Evolutionary conservation across 2,329 filamentous ascomycete species (phyloP).

Genomic region (Xylariaceae sp.): DNA sequence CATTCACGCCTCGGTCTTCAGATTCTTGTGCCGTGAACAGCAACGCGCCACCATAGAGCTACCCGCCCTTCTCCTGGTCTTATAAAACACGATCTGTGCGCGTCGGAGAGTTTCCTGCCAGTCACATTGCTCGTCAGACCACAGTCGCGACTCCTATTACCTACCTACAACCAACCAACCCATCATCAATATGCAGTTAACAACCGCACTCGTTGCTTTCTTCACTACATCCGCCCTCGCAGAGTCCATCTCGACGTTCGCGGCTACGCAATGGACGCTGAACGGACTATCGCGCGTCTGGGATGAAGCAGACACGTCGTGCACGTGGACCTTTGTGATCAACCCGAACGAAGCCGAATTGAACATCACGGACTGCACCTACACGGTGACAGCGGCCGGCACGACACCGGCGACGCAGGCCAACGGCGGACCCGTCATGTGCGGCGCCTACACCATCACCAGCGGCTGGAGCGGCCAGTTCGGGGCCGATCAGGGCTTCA

Average conservation of each 20-base stretch:
- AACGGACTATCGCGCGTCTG: conserved; percentile 36
- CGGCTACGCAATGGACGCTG: conserved; percentile 38
- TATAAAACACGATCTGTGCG: too few species aligned
- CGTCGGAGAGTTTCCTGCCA: not conserved
- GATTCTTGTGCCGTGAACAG: too few species aligned
- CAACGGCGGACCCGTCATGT: conserved; percentile 34
- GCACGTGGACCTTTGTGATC: conserved; percentile 40
- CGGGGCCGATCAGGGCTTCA: conserved; percentile 48
- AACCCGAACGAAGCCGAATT: conserved; percentile 31
- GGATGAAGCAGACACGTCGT: conserved; percentile 34
- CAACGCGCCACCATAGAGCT: too few species aligned
- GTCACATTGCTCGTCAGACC: not conserved
- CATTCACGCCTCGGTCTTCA: too few species aligned
- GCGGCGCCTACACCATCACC: conserved; percentile 48
- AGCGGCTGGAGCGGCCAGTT: conserved; percentile 54
- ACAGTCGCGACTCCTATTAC: not conserved
- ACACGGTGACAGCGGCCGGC: conserved; percentile 31
- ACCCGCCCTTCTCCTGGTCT: too few species aligned
- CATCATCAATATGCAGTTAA: conserved; percentile 31
- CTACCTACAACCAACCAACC: not conserved
- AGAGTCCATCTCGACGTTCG: conserved; percentile 23
- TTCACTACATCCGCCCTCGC: conserved; percentile 21
- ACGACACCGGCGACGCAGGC: conserved; percentile 32
- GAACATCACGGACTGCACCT: conserved; percentile 35
- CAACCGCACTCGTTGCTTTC: conserved; percentile 23